Conservation (phyloP, 257 asterid species). For the Nicotiana benthamiana region DNA sequence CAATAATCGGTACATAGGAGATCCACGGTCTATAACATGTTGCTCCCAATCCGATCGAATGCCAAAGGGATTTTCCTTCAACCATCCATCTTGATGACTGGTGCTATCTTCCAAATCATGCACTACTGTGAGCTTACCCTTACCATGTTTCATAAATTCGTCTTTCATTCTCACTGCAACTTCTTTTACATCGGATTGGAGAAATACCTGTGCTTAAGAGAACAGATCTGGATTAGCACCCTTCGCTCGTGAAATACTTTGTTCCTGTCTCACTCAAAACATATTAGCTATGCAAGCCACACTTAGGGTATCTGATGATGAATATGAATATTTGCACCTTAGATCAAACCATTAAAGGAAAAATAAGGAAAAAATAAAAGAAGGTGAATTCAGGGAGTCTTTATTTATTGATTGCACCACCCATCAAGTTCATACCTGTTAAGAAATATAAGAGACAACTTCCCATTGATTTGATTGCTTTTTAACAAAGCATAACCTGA, state of each 20-base stretch:
- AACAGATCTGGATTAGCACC: not conserved
- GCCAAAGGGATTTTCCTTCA: constrained; percentile 75
- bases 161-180: constrained; percentile 68
- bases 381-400: not conserved
- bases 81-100: constrained; percentile 32
- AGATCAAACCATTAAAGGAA: not conserved
- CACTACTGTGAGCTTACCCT: constrained; percentile 47
- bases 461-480: too few relatives aligned
- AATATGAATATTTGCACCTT: not conserved
- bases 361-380: not conserved
- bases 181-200: constrained; percentile 83
- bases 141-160: constrained; percentile 51
- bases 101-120: constrained; percentile 14
- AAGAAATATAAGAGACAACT: too few relatives aligned
- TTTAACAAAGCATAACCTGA: too few relatives aligned
- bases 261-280: not conserved
- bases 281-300: not conserved
- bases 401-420: not conserved
- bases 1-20: constrained; percentile 70
- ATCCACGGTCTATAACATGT: constrained; percentile 71
- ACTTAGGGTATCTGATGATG: not conserved
- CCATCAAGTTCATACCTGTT: too few relatives aligned
- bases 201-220: constrained; percentile 50
- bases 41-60: constrained; percentile 87
- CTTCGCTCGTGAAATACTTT: not conserved